These are phyloP conservation scores for Corchorus capsularis DNA, from an alignment of 345 rosid genomes.

Conservation along the genomic window DNA sequence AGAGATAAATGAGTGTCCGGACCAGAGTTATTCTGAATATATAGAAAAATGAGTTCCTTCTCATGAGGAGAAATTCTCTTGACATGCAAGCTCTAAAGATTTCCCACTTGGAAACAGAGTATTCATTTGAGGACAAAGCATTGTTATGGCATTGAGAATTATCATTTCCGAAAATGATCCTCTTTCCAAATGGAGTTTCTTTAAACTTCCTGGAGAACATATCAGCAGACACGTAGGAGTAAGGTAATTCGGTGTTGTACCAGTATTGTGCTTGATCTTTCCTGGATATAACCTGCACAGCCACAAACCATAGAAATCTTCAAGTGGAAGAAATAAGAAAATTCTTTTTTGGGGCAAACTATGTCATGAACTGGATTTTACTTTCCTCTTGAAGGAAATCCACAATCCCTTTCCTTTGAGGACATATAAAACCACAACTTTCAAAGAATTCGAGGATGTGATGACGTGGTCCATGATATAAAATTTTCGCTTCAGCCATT, in stretches of 20 bases:
- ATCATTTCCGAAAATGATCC: conserved; percentile 36
- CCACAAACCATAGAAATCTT: neutral
- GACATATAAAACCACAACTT: conserved; percentile 65
- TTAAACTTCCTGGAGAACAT: conserved; percentile 42
- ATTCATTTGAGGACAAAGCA: conserved; percentile 41
- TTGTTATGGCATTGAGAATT: conserved; percentile 38
- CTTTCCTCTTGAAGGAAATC: conserved; percentile 70
- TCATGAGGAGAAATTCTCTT: conserved; percentile 68
- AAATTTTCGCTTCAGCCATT: conserved; percentile 61
- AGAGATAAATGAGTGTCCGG: neutral
- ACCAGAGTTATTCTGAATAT: conserved; percentile 58
- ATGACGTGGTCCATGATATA: conserved; percentile 60
- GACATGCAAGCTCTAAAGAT: conserved; percentile 54
- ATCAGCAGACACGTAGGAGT: conserved; percentile 43
- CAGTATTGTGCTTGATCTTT: conserved; percentile 73
- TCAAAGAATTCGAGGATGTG: conserved; percentile 43
- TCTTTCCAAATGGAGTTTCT: conserved; percentile 35
- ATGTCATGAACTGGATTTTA: neutral
- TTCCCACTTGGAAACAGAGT: conserved; percentile 54
- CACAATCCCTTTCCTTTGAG: conserved; percentile 61
- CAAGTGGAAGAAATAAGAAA: neutral
- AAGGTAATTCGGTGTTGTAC: conserved; percentile 32
- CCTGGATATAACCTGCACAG: conserved; percentile 53
- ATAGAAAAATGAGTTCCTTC: conserved; percentile 57
- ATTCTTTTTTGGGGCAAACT: neutral